These are phyloP conservation scores for Ganoderma meredithae DNA, from an alignment of 1,284 basidiomycete species.

Conservation along the genomic window DNA sequence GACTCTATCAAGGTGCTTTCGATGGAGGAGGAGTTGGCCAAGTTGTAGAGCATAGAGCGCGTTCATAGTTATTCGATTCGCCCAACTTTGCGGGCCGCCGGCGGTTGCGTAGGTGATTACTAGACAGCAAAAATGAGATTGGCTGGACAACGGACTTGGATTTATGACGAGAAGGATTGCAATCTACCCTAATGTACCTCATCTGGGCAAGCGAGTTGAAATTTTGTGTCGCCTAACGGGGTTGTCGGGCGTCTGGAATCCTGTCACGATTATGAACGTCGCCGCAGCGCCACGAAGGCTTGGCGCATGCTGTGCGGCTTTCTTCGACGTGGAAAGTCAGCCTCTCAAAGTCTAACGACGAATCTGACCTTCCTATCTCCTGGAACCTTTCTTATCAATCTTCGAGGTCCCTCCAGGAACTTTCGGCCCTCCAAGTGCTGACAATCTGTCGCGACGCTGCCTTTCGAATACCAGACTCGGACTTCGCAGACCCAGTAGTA, in stretches of 20 bases:
- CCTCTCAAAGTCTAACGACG: neutral
- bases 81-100: neutral
- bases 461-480: too few relatives aligned
- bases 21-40: conserved; percentile 8
- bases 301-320: too few relatives aligned
- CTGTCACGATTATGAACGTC: too few relatives aligned
- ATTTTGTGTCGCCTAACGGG: neutral
- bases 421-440: neutral
- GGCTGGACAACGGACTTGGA: neutral
- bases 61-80: too few relatives aligned
- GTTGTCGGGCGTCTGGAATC: neutral
- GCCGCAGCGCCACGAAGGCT: neutral
- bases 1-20: neutral
- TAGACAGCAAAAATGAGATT: neutral
- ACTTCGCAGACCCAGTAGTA: neutral
- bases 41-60: neutral
- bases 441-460: neutral
- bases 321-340: neutral
- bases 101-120: neutral
- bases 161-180: neutral
- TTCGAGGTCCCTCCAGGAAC: neutral
- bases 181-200: neutral
- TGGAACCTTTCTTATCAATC: neutral
- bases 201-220: neutral
- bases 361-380: too few relatives aligned